Conservation (phyloP, 306 rosid genomes). For the Lathyrus aphaca region DNA sequence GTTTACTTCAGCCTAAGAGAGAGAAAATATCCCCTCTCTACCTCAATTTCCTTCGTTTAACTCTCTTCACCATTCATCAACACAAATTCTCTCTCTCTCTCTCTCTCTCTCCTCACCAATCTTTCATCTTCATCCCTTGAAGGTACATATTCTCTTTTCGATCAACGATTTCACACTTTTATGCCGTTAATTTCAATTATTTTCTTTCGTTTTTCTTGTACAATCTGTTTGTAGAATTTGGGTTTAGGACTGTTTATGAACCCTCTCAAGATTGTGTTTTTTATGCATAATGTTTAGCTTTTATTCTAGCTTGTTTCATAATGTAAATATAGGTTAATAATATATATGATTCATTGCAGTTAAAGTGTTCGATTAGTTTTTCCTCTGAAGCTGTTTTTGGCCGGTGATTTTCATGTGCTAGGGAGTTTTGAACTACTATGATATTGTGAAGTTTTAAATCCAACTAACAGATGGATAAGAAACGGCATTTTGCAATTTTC, state of each 20-base stretch:
- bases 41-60: slow-evolving; percentile 9
- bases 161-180: neutral
- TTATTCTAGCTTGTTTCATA: neutral
- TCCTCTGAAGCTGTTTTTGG: slow-evolving; percentile 30
- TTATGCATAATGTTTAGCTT: slow-evolving; percentile 1
- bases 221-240: neutral
- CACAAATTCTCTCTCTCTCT: slow-evolving; percentile 31
- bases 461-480: slow-evolving; percentile 62
- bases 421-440: slow-evolving; percentile 25
- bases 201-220: neutral
- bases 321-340: slow-evolving; percentile 3
- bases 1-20: neutral
- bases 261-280: neutral
- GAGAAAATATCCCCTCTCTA: slow-evolving; percentile 7
- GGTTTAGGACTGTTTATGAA: slow-evolving; percentile 8
- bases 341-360: slow-evolving; percentile 25
- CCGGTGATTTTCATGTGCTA: slow-evolving; percentile 30
- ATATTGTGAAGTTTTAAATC: slow-evolving; percentile 29
- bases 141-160: slow-evolving; percentile 23
- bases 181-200: neutral
- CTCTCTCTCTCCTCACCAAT: slow-evolving; percentile 1
- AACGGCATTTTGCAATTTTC: slow-evolving; percentile 79
- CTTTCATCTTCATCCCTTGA: slow-evolving; percentile 8
- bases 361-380: slow-evolving; percentile 18
- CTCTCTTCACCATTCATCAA: slow-evolving; percentile 19